Evolutionary conservation across 1,284 basidiomycete species (phyloP).

Genomic region (Moniliophthora roreri): DNA sequence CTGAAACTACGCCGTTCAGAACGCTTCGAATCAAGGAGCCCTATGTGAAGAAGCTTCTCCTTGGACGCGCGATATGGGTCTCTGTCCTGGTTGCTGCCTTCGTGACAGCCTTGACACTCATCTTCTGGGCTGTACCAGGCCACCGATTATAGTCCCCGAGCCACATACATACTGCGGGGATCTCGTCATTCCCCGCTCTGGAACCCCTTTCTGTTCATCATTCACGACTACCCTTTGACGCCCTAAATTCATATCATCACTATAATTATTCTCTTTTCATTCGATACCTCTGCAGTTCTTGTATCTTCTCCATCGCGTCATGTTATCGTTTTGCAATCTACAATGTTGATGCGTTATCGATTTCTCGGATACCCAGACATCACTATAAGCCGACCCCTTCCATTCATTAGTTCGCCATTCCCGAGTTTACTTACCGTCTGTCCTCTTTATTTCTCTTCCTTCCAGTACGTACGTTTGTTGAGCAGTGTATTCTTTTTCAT

Average conservation of each 20-base stretch:
- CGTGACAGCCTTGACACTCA: slow-evolving; percentile 74
- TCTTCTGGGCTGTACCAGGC: slow-evolving; percentile 93
- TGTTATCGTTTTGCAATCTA: slow-evolving; percentile 12
- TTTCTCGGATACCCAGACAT: slow-evolving; percentile 11
- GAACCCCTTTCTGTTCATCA: too few species aligned
- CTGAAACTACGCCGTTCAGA: slow-evolving; percentile 91
- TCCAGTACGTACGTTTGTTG: slow-evolving; percentile 4
- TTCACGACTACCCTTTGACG: neutral
- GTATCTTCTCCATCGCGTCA: neutral
- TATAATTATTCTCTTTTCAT: neutral
- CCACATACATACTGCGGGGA: too few species aligned
- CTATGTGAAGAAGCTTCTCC: slow-evolving; percentile 87
- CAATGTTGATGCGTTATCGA: slow-evolving; percentile 1
- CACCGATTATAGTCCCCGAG: slow-evolving; percentile 80
- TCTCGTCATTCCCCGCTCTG: too few species aligned
- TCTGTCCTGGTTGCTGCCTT: slow-evolving; percentile 67
- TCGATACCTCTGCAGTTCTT: neutral
- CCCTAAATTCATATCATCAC: neutral
- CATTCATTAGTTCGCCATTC: slow-evolving; percentile 7
- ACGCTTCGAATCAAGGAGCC: slow-evolving; percentile 87
- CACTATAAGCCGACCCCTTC: neutral
- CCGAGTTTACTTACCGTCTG: too few species aligned
- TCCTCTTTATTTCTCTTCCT: neutral
- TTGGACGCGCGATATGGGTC: slow-evolving; percentile 88
- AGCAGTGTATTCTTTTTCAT: slow-evolving; percentile 1